Evolutionary conservation across 352 stramenopile genomes (phyloP), one percentile per base, ranked within the genome.

Genomic region (Globisporangium heterothallicum): DNA sequence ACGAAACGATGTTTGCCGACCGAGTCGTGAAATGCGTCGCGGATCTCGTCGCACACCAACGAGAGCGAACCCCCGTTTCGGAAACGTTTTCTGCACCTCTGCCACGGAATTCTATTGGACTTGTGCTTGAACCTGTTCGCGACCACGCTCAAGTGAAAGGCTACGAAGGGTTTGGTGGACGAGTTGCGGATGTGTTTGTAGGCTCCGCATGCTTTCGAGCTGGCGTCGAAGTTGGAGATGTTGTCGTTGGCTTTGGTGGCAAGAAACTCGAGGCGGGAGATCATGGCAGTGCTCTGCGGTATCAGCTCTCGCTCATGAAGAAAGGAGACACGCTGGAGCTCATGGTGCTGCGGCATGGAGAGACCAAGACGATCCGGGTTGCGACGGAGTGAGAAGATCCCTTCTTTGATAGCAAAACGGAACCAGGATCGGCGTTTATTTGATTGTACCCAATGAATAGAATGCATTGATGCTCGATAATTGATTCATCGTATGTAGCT

Each of bases 291-390:
- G 60, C 60, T 13, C 52, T 84, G 24, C 64, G 72, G n/a, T 71
- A 61, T n/a, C 67, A 77, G 27, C 58, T 84, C 27, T 84, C 72
- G 26, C 63, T 72, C 36, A 84, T 84, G 72, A 59, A 66, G 53
- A 77, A 73, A 49, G 72, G 72, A 10, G 72, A 78, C 38, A 63
- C 53, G 30, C 61, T 80, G 5, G 67, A 80, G 56, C 62, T 84
- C 21, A 55, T 68, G 43, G 61, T 84, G 14, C 44, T 80, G 26
- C 64, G 72, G 3, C 58, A 68, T 24, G 66, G 71, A 9, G 58
- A 63, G 24, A 63, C 63, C 27, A 65, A 68, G 49, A 68, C 62
- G 29, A 71, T 82, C 19, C 64, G 43, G n/a, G 68, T 82, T 27
- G 56, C 68, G n/a, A 64, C 71, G 5, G 71, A 82, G 55, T 82